Evolutionary conservation across 768 basidiomycete species (phyloP), one percentile per base, ranked within the genome.

Genomic region (Coprinopsis marcescibilis): DNA sequence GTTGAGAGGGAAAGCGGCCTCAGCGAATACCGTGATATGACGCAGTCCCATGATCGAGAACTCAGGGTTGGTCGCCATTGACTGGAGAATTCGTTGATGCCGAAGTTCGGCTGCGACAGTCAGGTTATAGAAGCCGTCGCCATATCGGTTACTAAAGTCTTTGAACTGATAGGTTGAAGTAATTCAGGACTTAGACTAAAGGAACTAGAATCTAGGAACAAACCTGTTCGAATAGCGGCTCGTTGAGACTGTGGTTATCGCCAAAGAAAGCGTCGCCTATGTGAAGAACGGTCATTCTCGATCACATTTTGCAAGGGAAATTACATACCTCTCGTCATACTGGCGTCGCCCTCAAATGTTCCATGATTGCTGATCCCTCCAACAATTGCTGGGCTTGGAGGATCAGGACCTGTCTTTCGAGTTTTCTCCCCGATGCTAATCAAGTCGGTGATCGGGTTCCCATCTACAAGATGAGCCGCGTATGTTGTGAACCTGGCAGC

Each of bases 201-300:
- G 13, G 20, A 1, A 23, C 1, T 27, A 45, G 6, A 29, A 47
- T 46, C 26, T 47, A 19, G n/a, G 45, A 24, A n/a, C 29, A 51
- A 11, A 52, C 57, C 50, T 57, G 40, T 6, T 57, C 45, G 36
- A 51, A 59, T 1, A 55, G 48, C 1, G 53, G 53, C 34, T 57
- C 46, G 43, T 59, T 59, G 35, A 59, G 54, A 27, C 54, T 57
- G 40, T 50, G 46, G 32, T 59, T 56, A 36, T 56, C 53, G 8
- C 53, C 57, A 19, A 57, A 57, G 47, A 34, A 4, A 21, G 47
- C 44, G 41, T 59, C 55, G 12, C 26, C 23, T 13, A 12, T 14
- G 5, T 13, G 23, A 21, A 29, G 11, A 17, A 6, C n/a, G 5
- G 32, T 47, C 20, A 25, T 26, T 20, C 47, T 47, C 27, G 3